Evolutionary conservation across 495 filamentous ascomycete species (phyloP).

Genomic region (Oidiodendron maius): DNA sequence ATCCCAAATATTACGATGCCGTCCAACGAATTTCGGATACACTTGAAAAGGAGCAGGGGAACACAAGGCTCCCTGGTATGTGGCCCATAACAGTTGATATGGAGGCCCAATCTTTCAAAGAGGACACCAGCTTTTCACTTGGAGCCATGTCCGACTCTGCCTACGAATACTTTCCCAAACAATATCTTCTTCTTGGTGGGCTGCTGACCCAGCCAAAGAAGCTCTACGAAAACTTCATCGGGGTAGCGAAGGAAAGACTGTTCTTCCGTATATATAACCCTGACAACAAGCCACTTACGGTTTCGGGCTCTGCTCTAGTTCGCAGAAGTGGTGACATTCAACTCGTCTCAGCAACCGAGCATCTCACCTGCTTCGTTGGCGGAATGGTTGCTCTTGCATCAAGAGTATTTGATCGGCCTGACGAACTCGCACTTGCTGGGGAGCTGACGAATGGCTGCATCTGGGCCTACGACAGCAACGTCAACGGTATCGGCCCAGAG

Average conservation of each 20-base stretch:
- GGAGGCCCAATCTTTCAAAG: conserved; percentile 23
- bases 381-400: conserved; percentile 80
- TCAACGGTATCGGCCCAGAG: conserved; percentile 77
- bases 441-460: conserved; percentile 83
- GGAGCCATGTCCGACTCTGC: conserved; percentile 75
- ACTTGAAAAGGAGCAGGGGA: conserved; percentile 61
- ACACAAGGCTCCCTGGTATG: conserved; percentile 70
- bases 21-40: conserved; percentile 74
- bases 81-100: conserved; percentile 78
- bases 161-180: conserved; percentile 86
- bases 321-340: conserved; percentile 21
- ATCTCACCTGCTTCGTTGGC: conserved; percentile 68
- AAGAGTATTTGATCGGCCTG: conserved; percentile 59
- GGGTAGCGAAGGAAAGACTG: conserved; percentile 57
- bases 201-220: conserved; percentile 62
- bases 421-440: conserved; percentile 64
- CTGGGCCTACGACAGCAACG: conserved; percentile 66
- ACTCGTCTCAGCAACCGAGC: conserved; percentile 33
- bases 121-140: conserved; percentile 52
- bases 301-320: conserved; percentile 45
- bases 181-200: conserved; percentile 68
- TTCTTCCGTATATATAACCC: conserved; percentile 49
- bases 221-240: conserved; percentile 68
- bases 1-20: conserved; percentile 88
- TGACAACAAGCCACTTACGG: conserved; percentile 57